These are phyloP conservation scores for Pichia sp. DNA, from an alignment of 1,139 yeast species.

Conservation along the genomic window DNA sequence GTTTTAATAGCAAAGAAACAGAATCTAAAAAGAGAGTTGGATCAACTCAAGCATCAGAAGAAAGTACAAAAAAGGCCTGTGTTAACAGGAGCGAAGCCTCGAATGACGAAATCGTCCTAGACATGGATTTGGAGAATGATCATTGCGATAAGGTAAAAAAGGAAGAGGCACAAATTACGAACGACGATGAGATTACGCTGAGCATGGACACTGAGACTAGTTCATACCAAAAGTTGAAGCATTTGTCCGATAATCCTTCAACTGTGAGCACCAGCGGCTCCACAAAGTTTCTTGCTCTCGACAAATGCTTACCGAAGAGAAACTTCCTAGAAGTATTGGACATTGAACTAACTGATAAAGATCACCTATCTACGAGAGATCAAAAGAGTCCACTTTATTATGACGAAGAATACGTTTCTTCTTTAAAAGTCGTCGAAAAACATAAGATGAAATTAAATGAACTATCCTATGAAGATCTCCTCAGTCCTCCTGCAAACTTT, in stretches of 20 bases:
- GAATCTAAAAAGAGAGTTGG: constrained; percentile 20
- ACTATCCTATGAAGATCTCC: constrained; percentile 13
- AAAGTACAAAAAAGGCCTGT: not conserved
- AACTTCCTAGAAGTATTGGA: constrained; percentile 44
- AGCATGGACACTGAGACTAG: not conserved
- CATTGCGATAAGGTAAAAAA: not conserved
- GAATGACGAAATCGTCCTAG: constrained; percentile 40
- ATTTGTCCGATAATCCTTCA: not conserved
- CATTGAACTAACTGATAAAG: constrained; percentile 32
- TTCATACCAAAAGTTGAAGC: not conserved
- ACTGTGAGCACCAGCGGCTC: constrained; percentile 6
- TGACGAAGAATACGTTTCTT: constrained; percentile 42
- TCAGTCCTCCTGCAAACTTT: constrained; percentile 17
- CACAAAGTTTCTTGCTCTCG: constrained; percentile 74
- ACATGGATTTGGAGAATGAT: constrained; percentile 29
- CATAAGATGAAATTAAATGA: constrained; percentile 16
- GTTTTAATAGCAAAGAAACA: constrained; percentile 9
- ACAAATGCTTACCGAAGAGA: constrained; percentile 70
- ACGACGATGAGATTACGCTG: not conserved
- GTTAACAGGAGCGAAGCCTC: not conserved
- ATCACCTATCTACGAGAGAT: constrained; percentile 40
- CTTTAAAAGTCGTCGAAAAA: constrained; percentile 42
- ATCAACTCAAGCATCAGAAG: not conserved
- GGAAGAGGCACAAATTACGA: not conserved
- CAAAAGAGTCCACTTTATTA: constrained; percentile 17